Conservation (phyloP, 1,284 basidiomycete genomes). For the Sporisorium scitamineum region DNA sequence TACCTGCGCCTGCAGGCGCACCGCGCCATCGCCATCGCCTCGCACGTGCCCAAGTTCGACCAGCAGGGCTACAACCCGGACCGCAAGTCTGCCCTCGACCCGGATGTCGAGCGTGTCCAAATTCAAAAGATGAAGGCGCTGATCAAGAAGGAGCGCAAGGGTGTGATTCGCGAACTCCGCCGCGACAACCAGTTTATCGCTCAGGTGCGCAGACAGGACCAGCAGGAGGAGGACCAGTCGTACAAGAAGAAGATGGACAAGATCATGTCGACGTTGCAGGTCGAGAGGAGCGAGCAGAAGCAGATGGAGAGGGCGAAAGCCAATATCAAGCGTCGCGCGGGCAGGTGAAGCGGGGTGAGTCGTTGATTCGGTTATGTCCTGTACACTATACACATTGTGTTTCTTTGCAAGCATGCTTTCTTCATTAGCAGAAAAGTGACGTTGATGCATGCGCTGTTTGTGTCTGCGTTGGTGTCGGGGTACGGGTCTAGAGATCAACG, state of each 20-base stretch:
- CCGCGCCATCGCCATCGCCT: conserved; percentile 94
- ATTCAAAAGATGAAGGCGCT: conserved; percentile 85
- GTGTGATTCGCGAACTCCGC: conserved; percentile 93
- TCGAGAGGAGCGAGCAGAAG: conserved; percentile 95
- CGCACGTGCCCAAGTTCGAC: conserved; percentile 95
- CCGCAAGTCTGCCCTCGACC: conserved; percentile 81
- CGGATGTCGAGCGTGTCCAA: conserved; percentile 90
- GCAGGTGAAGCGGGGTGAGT: conserved; percentile 25
- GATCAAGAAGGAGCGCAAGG: conserved; percentile 96
- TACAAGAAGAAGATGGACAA: conserved; percentile 74
- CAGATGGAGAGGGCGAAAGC: conserved; percentile 77
- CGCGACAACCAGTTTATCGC: conserved; percentile 96
- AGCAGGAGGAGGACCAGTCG: conserved; percentile 80
- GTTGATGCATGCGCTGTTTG: neutral
- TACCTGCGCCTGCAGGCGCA: conserved; percentile 91
- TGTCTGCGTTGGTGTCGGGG: neutral
- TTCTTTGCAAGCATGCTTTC: neutral
- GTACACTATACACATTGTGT: neutral
- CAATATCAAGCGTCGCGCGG: conserved; percentile 69
- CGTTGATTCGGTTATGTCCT: neutral
- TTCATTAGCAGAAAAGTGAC: no score
- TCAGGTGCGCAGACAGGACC: conserved; percentile 77
- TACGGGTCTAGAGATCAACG: neutral
- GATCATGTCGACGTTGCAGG: conserved; percentile 83
- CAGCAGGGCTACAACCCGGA: conserved; percentile 80